These are phyloP conservation scores for Suillus subluteus DNA, from an alignment of 768 basidiomycete genomes.

Conservation along the genomic window DNA sequence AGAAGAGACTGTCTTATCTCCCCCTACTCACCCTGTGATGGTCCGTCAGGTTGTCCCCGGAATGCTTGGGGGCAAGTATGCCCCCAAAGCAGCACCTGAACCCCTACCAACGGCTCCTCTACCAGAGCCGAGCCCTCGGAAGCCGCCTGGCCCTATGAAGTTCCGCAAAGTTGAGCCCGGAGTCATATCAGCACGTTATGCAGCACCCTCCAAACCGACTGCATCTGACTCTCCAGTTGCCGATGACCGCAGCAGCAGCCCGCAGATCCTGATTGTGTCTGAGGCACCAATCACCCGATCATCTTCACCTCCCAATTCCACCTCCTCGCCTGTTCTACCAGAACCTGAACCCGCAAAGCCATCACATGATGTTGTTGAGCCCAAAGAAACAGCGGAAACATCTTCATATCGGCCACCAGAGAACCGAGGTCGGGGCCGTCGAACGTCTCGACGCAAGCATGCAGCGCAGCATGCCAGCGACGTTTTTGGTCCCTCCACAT, in stretches of 20 bases:
- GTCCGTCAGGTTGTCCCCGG: slow-evolving; percentile 42
- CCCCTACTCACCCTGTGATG: slow-evolving; percentile 32
- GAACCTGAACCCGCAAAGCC: slow-evolving; percentile 17
- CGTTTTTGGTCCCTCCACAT: slow-evolving; percentile 37
- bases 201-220: background rate
- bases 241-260: background rate
- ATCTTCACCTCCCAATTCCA: background rate
- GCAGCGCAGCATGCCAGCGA: slow-evolving; percentile 39
- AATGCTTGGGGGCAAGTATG: slow-evolving; percentile 34
- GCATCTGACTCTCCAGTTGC: background rate
- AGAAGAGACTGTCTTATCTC: slow-evolving; percentile 17
- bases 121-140: slow-evolving; percentile 23
- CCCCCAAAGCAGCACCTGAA: slow-evolving; percentile 23
- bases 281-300: background rate
- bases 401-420: slow-evolving; percentile 5
- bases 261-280: background rate
- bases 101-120: slow-evolving; percentile 10
- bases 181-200: slow-evolving; percentile 35
- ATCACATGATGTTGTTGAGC: slow-evolving; percentile 23
- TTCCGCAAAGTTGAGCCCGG: slow-evolving; percentile 45
- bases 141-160: slow-evolving; percentile 33
- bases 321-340: slow-evolving; percentile 16
- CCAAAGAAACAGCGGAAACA: slow-evolving; percentile 7
- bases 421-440: slow-evolving; percentile 37
- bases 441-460: slow-evolving; percentile 57